These are phyloP conservation scores for Helianthus annuus DNA, from an alignment of 129 eudicot species.

Conservation along the genomic window HanXRQr2.0-SUNRISE NC_035446.2:164484915-164485414, in stretches of 20 bases:
- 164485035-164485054: constrained; percentile 93
- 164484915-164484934: too few species aligned
- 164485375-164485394: constrained; percentile 34
- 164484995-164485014: constrained; percentile 59
- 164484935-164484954: too few species aligned
- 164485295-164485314: constrained; percentile 63
- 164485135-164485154: constrained; percentile 71
- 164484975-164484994: not conserved
- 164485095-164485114: constrained; percentile 73
- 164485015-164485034: constrained; percentile 75
- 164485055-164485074: constrained; percentile 85
- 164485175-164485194: constrained; percentile 69
- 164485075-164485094: constrained; percentile 64
- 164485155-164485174: constrained; percentile 70
- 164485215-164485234: constrained; percentile 61
- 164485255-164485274: constrained; percentile 62
- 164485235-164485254: constrained; percentile 71
- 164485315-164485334: constrained; percentile 26
- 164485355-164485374: constrained; percentile 25
- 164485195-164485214: constrained; percentile 47
- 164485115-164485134: constrained; percentile 69
- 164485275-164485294: constrained; percentile 60
- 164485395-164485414: constrained; percentile 22
- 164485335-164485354: constrained; percentile 30
- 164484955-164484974: too few species aligned